Evolutionary conservation across 805 yeast species (phyloP).

Genomic region (Brettanomyces bruxellensis): DNA sequence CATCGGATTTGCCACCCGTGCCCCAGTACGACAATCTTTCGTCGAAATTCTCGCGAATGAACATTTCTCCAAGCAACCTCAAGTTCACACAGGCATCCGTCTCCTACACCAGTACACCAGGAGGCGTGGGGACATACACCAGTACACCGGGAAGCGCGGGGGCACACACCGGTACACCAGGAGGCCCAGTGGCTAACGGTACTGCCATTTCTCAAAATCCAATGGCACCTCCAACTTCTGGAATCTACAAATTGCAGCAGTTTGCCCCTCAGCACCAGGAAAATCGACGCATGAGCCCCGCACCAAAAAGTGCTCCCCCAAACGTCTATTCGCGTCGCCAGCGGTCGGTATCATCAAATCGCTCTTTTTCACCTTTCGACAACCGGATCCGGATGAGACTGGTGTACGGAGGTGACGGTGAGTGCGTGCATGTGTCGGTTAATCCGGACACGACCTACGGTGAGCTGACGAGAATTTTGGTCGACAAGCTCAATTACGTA

Average conservation of each 20-base stretch:
- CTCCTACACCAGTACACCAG: too few relatives aligned
- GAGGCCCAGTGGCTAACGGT: neutral
- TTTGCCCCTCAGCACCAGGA: conserved; percentile 2
- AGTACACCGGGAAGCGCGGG: neutral
- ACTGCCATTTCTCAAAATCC: neutral
- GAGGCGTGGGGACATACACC: neutral
- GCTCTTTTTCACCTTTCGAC: neutral
- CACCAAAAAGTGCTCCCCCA: neutral
- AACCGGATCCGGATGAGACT: conserved; percentile 19
- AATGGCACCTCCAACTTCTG: neutral
- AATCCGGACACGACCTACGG: conserved; percentile 23
- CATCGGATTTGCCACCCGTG: neutral
- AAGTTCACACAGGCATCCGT: neutral
- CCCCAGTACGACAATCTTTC: neutral
- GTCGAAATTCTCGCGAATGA: neutral
- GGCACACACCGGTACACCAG: neutral
- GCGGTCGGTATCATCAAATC: too few relatives aligned
- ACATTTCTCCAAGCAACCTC: neutral
- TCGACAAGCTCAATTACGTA: conserved; percentile 43
- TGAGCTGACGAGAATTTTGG: conserved; percentile 34
- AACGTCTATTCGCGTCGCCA: neutral
- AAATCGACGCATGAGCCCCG: neutral
- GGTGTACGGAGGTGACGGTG: conserved; percentile 35
- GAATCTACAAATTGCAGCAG: conserved; percentile 4
- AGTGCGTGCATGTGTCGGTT: conserved; percentile 50